Evolutionary conservation across 495 filamentous ascomycete species (phyloP).

Genomic region (Staphylotrichum tortipilum): DNA sequence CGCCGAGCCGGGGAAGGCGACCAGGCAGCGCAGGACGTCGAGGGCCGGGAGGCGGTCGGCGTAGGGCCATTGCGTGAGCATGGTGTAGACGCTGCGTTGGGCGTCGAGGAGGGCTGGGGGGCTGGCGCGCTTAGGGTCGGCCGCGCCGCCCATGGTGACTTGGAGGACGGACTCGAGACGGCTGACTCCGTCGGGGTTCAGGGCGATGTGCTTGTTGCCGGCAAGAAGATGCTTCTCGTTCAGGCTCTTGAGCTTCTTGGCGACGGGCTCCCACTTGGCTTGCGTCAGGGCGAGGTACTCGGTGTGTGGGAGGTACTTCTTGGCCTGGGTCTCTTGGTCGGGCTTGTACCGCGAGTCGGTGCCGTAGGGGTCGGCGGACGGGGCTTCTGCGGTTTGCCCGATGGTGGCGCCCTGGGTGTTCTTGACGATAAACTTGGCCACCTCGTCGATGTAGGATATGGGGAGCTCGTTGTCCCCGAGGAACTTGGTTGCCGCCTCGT

Average conservation of each 20-base stretch:
- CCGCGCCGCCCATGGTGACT: not conserved
- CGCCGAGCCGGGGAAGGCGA: slow-evolving; percentile 55
- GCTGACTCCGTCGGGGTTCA: slow-evolving; percentile 62
- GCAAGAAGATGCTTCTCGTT: slow-evolving; percentile 32
- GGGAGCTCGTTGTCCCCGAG: slow-evolving; percentile 85
- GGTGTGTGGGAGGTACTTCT: slow-evolving; percentile 69
- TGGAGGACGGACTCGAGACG: slow-evolving; percentile 12
- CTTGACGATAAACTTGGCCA: slow-evolving; percentile 83
- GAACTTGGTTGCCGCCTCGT: slow-evolving; percentile 86
- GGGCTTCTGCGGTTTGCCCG: slow-evolving; percentile 43
- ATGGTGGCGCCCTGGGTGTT: slow-evolving; percentile 83
- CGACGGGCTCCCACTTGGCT: slow-evolving; percentile 30
- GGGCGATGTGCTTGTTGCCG: slow-evolving; percentile 61
- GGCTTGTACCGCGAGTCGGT: slow-evolving; percentile 70
- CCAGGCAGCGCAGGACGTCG: slow-evolving; percentile 74
- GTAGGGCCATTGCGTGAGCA: slow-evolving; percentile 69
- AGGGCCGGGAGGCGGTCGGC: slow-evolving; percentile 71
- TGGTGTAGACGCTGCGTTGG: slow-evolving; percentile 49
- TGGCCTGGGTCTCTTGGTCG: slow-evolving; percentile 47
- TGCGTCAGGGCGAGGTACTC: slow-evolving; percentile 64
- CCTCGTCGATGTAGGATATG: slow-evolving; percentile 82
- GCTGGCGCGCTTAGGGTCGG: slow-evolving; percentile 45
- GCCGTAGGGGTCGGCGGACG: slow-evolving; percentile 61
- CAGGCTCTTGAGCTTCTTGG: slow-evolving; percentile 18
- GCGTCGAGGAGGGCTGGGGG: slow-evolving; percentile 50